A percentile compares a stretch with the other conserved stretches of the same genome.
phyloP scores from a whole-genome alignment of 2,329 filamentous ascomycete genomes.

The Aspergillus fischeri region DNA sequence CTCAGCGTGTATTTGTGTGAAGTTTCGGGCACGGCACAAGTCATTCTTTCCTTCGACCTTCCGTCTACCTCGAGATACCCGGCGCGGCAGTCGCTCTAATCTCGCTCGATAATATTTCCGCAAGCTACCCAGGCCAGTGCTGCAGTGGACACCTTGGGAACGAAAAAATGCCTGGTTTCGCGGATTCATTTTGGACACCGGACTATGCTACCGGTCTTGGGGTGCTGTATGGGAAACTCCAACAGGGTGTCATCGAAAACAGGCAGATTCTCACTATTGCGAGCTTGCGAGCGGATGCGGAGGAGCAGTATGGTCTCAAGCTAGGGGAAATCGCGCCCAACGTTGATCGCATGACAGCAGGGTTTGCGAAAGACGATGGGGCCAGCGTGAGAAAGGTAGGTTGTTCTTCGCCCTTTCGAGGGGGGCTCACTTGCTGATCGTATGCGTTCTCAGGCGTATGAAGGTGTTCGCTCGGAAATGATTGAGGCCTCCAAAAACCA shows the following conservation, averaged over 20 bases:
- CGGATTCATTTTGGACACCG: conserved; percentile 94
- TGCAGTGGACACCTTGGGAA: not conserved
- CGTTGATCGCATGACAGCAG: conserved; percentile 75
- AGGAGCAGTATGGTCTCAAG: conserved; percentile 79
- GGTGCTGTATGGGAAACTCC: conserved; percentile 91
- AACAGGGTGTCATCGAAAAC: conserved; percentile 93
- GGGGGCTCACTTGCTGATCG: not conserved
- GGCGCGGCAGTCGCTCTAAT: not conserved
- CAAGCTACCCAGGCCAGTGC: not conserved
- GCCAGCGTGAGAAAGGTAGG: conserved; percentile 89
- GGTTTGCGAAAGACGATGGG: conserved; percentile 88
- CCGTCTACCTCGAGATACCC: not conserved
- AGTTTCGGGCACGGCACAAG: not conserved
- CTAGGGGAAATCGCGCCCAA: conserved; percentile 76
- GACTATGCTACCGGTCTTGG: conserved; percentile 96
- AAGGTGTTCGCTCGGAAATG: conserved; percentile 90
- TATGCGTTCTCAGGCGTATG: conserved; percentile 66
- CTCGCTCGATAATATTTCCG: not conserved
- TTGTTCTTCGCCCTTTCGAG: not conserved
- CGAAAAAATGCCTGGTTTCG: conserved; percentile 73
- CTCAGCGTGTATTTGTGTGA: not conserved
- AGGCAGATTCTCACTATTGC: conserved; percentile 89
- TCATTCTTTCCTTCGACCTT: not conserved
- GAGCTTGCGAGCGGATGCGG: conserved; percentile 90
- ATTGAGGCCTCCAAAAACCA: conserved; percentile 83